Percentiles rank a stretch among this genome's conserved stretches.
These are phyloP conservation scores for Aspergillus caelatus DNA, from an alignment of 2,329 filamentous ascomycete genomes.

Conservation along the genomic window DNA sequence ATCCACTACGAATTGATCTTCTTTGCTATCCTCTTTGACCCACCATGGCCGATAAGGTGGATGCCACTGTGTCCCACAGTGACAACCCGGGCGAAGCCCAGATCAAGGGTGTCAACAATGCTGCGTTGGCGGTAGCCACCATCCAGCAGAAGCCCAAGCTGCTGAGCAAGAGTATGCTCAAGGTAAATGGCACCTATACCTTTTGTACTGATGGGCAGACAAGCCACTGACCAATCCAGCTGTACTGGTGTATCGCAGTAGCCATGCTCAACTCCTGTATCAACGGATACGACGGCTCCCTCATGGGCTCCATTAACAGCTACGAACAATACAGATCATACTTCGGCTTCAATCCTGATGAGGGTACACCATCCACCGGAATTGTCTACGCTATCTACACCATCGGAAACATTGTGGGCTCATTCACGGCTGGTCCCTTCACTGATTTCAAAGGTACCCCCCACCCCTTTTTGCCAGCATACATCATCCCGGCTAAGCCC, in stretches of 20 bases:
- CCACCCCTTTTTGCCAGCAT: background rate
- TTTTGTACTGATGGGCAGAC: background rate
- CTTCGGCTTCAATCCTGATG: conserved; percentile 43
- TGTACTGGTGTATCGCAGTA: conserved; percentile 46
- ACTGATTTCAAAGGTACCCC: conserved; percentile 41
- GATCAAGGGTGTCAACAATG: conserved; percentile 27
- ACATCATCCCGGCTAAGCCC: background rate
- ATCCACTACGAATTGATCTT: background rate
- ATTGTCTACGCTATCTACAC: conserved; percentile 55
- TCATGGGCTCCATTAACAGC: conserved; percentile 54
- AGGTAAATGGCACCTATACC: conserved; percentile 27
- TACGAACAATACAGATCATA: conserved; percentile 49
- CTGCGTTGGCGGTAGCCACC: conserved; percentile 36
- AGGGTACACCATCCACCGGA: conserved; percentile 47
- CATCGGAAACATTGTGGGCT: conserved; percentile 53
- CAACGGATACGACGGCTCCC: conserved; percentile 54
- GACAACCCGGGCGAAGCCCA: conserved; percentile 16
- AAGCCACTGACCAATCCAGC: conserved; percentile 25
- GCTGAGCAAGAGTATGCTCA: conserved; percentile 48
- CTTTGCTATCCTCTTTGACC: background rate
- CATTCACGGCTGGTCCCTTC: conserved; percentile 48
- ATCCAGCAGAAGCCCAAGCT: conserved; percentile 36
- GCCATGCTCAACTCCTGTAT: conserved; percentile 51
- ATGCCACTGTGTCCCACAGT: background rate
- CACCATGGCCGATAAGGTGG: background rate